Evolutionary conservation across 345 rosid genomes (phyloP), one percentile per base, ranked within the genome.

Genomic region (Gossypium arboreum): DNA sequence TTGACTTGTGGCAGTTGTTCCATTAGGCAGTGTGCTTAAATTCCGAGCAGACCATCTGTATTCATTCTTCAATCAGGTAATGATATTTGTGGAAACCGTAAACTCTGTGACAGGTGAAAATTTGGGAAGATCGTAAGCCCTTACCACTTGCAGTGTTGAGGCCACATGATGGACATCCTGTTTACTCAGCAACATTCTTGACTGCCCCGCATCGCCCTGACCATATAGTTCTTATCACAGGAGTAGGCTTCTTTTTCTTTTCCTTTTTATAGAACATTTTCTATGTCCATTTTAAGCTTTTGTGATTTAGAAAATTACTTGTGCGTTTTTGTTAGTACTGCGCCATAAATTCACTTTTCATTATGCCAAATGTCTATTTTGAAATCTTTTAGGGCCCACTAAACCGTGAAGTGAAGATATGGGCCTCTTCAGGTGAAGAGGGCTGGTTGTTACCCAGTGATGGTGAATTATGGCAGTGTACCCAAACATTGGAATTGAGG

Each of bases 381-480:
- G 47, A 17, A 29, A 3, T 44, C 11, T 11, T 78, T 57, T 79
- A 91, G 96, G 96, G 96, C 25, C 89, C 88, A 8, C 79, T 83
- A 62, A 91, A 89, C 77, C 85, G 83, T 44, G 93, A 89, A 68
- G 66, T 89, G 68, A 89, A 86, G 80, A 81, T 91, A 65, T 91
- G 96, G 96, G 82, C 83, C 78, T 86, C 88, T n/a, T 65, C 86
- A 41, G 78, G 76, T 73, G 92, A 87, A 66, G 90, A 91, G 71
- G 96, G 96, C 43, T 89, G 96, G 96, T 75, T 91, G 79, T 78
- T 86, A 71, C 93, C 93, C 6, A 78, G 85, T 74, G 89, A 86
- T 71, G 77, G 88, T 55, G 92, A 89, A 75, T 80, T 82, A 20
- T 85, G 89, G 92, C 79, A 72, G 73, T 89, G 93, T 77, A 83